These are phyloP conservation scores for Vitis labrusca DNA, from an alignment of 164 flowering plant genomes.

Conservation along the genomic window DNA sequence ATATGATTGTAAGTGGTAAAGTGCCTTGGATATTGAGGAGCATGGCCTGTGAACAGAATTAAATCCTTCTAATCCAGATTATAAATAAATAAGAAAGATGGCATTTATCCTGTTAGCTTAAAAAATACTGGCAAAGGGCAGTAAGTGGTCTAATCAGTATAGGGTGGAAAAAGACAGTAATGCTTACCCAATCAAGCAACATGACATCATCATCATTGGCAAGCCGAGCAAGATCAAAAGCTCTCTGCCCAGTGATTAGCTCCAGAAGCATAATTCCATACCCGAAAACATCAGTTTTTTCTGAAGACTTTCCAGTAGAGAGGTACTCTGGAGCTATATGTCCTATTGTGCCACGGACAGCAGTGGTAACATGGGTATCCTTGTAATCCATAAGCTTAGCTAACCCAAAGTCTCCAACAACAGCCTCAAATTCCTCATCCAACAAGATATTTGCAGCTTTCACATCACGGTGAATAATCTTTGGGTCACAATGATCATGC, in stretches of 20 bases:
- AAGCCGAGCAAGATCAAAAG: slow-evolving; percentile 94
- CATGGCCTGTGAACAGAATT: too few relatives aligned
- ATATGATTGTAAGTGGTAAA: too few relatives aligned
- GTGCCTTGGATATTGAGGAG: too few relatives aligned
- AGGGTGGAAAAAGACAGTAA: background rate
- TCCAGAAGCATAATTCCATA: slow-evolving; percentile 96
- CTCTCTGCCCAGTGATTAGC: slow-evolving; percentile 91
- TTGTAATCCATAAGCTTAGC: slow-evolving; percentile 98
- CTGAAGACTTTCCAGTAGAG: slow-evolving; percentile 89
- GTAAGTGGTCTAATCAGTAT: background rate
- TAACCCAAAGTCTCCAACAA: slow-evolving; percentile 95
- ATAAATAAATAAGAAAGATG: too few relatives aligned
- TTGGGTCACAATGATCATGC: slow-evolving; percentile 97
- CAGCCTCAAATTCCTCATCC: slow-evolving; percentile 96
- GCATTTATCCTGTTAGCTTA: too few relatives aligned
- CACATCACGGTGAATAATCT: slow-evolving; percentile 94
- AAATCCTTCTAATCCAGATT: too few relatives aligned
- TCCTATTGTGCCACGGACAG: slow-evolving; percentile 94
- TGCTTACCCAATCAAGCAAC: slow-evolving; percentile 95
- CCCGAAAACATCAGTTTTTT: slow-evolving; percentile 94
- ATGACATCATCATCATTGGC: slow-evolving; percentile 97
- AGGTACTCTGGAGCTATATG: slow-evolving; percentile 96
- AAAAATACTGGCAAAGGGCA: background rate
- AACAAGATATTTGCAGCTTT: slow-evolving; percentile 94
- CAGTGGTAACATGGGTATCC: slow-evolving; percentile 95